Evolutionary conservation across 2,329 filamentous ascomycete genomes (phyloP).

Genomic region (Trichoderma sp.): DNA sequence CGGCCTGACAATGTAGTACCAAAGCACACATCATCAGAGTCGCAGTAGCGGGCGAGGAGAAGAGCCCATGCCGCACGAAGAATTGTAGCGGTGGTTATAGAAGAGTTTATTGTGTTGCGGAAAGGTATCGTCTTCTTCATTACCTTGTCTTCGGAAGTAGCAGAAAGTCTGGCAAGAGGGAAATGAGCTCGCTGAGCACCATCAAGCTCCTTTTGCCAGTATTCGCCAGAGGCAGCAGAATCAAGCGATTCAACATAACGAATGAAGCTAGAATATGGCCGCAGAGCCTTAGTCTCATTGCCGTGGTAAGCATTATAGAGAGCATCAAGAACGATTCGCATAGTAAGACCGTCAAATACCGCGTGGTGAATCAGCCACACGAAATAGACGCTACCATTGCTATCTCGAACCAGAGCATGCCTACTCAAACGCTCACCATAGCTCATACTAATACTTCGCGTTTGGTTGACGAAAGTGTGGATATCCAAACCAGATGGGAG

Average conservation of each 20-base stretch:
- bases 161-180: background rate
- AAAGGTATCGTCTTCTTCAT: conserved; percentile 26
- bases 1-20: conserved; percentile 20
- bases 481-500: background rate
- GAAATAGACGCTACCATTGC: conserved; percentile 8
- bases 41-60: conserved; percentile 17
- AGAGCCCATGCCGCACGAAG: conserved; percentile 21
- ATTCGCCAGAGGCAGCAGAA: conserved; percentile 5
- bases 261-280: conserved; percentile 4
- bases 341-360: conserved; percentile 15
- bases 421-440: conserved; percentile 17
- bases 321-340: conserved; percentile 9
- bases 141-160: background rate
- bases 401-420: conserved; percentile 8
- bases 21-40: conserved; percentile 20
- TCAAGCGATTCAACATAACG: conserved; percentile 15
- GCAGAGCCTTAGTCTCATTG: background rate
- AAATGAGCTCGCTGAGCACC: conserved; percentile 20
- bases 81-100: conserved; percentile 11
- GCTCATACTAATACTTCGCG: conserved; percentile 9
- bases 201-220: conserved; percentile 25
- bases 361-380: conserved; percentile 20
- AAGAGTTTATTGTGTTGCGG: conserved; percentile 1
- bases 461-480: background rate
- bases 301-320: background rate